Evolutionary conservation across 139 green algal genomes (phyloP).

Genomic region (Volvox africanus): DNA sequence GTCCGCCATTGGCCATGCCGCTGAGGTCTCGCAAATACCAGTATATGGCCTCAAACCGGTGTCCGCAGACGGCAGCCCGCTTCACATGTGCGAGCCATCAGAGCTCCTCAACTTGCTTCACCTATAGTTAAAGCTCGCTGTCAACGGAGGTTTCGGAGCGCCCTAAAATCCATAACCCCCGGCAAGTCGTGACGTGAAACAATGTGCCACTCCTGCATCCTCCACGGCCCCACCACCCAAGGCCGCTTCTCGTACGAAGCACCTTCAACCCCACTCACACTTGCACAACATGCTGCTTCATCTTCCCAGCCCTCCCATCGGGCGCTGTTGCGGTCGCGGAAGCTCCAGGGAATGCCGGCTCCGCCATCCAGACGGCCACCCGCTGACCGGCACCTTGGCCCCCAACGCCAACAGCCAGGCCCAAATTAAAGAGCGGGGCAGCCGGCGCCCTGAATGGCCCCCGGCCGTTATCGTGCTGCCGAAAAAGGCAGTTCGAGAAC

Average conservation of each 20-base stretch:
- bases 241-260: background rate
- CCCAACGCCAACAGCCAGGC: conserved; percentile 7
- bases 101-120: too few relatives aligned
- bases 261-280: conserved; percentile 7
- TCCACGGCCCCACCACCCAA: background rate
- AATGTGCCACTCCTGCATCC: background rate
- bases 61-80: too few relatives aligned
- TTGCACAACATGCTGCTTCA: conserved; percentile 39
- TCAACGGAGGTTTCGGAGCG: too few relatives aligned
- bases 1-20: too few relatives aligned
- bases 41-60: too few relatives aligned
- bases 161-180: too few relatives aligned
- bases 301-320: background rate
- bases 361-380: conserved; percentile 41
- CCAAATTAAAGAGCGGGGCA: conserved; percentile 15
- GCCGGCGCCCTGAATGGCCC: background rate
- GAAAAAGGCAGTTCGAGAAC: conserved; percentile 51
- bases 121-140: too few relatives aligned
- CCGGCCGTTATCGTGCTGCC: conserved; percentile 5
- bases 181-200: too few relatives aligned
- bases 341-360: background rate
- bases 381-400: background rate
- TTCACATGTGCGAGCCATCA: too few relatives aligned
- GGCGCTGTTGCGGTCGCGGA: background rate
- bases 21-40: too few relatives aligned